Evolutionary conservation across 352 stramenopile genomes (phyloP).

Genomic region (Phytophthora cactorum): DNA sequence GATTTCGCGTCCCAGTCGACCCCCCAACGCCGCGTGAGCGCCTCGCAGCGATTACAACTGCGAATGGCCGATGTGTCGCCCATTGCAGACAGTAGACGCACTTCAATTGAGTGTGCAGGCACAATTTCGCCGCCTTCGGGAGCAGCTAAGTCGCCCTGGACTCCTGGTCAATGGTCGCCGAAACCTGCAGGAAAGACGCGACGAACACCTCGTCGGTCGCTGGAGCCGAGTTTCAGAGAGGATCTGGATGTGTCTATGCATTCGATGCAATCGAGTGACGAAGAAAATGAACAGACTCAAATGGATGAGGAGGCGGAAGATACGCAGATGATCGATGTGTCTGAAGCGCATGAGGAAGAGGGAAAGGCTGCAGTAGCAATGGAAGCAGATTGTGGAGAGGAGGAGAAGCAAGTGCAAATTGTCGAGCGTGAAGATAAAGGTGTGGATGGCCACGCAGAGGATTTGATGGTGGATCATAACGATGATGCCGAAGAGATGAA

Average conservation of each 20-base stretch:
- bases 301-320: slow-evolving; percentile 37
- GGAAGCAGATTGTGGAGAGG: slow-evolving; percentile 4
- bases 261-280: slow-evolving; percentile 70
- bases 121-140: slow-evolving; percentile 36
- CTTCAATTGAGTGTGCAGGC: slow-evolving; percentile 32
- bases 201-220: slow-evolving; percentile 28
- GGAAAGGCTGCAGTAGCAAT: slow-evolving; percentile 1
- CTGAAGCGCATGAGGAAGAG: slow-evolving; percentile 19
- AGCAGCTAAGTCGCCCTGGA: slow-evolving; percentile 40
- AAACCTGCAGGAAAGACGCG: slow-evolving; percentile 29
- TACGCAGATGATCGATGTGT: slow-evolving; percentile 39
- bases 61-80: slow-evolving; percentile 69
- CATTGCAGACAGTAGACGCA: slow-evolving; percentile 41
- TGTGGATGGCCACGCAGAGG: slow-evolving; percentile 10
- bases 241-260: slow-evolving; percentile 77
- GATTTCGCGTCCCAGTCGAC: slow-evolving; percentile 48
- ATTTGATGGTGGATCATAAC: slow-evolving; percentile 14
- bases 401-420: slow-evolving; percentile 7
- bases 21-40: slow-evolving; percentile 31
- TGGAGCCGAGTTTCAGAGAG: slow-evolving; percentile 33
- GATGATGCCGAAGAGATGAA: slow-evolving; percentile 41
- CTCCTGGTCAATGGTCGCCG: slow-evolving; percentile 24
- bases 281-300: slow-evolving; percentile 27
- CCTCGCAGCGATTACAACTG: slow-evolving; percentile 59
- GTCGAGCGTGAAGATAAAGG: slow-evolving; percentile 3